These are phyloP conservation scores for Magnaporthiopsis incrustans DNA, from an alignment of 2,329 filamentous ascomycete genomes.

Conservation along the genomic window DNA sequence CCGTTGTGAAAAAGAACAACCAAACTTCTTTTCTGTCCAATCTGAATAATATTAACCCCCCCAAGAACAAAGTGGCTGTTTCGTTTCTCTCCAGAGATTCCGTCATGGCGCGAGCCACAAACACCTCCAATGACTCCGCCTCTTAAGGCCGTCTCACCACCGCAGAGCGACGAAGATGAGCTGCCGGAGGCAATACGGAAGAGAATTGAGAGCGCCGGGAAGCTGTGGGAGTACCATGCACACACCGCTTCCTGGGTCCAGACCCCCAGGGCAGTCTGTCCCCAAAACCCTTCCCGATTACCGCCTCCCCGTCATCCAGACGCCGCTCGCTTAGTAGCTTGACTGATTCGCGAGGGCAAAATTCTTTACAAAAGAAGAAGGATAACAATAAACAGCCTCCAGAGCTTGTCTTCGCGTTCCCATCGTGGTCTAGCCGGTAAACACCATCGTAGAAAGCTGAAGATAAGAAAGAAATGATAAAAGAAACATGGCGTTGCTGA, in stretches of 20 bases:
- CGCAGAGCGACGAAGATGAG: background rate
- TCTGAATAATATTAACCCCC: conserved; percentile 5
- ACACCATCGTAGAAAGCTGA: conserved; percentile 5
- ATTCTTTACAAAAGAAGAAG: background rate
- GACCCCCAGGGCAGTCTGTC: background rate
- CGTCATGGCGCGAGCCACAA: background rate
- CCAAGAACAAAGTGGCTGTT: background rate
- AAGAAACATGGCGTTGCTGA: background rate
- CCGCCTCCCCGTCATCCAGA: background rate
- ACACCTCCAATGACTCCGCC: background rate
- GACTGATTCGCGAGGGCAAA: background rate
- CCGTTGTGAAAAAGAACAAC: background rate
- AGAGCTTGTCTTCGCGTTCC: background rate
- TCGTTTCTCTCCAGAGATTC: background rate
- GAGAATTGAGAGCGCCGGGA: background rate
- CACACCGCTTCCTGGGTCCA: background rate
- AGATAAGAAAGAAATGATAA: background rate
- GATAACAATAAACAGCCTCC: background rate
- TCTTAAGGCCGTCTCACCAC: too few species aligned
- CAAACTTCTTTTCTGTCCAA: conserved; percentile 1
- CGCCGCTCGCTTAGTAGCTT: background rate
- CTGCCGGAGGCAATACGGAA: background rate
- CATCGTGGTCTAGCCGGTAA: conserved; percentile 8
- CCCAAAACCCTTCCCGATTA: background rate
- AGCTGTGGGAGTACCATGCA: background rate